These are phyloP conservation scores for Podila minutissima DNA, from an alignment of 192 early-diverging fungal genomes.

Conservation along the genomic window DNA sequence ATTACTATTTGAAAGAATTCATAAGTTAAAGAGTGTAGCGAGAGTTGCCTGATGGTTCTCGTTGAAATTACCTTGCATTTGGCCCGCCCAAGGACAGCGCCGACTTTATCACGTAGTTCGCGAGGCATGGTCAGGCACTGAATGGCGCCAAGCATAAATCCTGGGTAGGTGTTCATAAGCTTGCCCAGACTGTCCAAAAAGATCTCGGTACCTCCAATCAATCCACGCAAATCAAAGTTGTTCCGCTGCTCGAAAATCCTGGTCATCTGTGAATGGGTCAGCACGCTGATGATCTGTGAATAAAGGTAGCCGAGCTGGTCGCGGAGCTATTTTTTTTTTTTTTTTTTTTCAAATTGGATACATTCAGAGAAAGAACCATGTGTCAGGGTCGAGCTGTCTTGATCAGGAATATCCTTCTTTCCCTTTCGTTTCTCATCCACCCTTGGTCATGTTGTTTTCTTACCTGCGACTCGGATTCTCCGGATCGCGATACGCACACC, in stretches of 20 bases:
- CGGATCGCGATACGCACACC: slow-evolving; percentile 81
- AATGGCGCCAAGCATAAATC: slow-evolving; percentile 80
- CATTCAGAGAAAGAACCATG: background rate
- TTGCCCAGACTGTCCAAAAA: slow-evolving; percentile 84
- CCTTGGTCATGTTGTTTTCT: background rate
- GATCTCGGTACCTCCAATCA: slow-evolving; percentile 84
- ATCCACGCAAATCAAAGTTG: slow-evolving; percentile 89
- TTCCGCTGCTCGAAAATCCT: slow-evolving; percentile 86
- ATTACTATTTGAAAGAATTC: background rate
- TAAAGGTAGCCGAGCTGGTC: slow-evolving; percentile 84
- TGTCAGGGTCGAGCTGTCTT: background rate
- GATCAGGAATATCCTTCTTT: too few relatives aligned
- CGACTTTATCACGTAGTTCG: slow-evolving; percentile 74
- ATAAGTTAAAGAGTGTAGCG: too few relatives aligned
- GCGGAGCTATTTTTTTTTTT: slow-evolving; percentile 63
- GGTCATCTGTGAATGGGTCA: slow-evolving; percentile 83
- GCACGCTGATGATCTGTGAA: slow-evolving; percentile 85
- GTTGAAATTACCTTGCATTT: slow-evolving; percentile 63
- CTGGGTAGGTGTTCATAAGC: slow-evolving; percentile 72
- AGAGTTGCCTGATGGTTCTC: background rate
- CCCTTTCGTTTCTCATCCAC: too few relatives aligned
- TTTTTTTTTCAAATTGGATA: background rate
- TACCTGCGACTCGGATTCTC: slow-evolving; percentile 80
- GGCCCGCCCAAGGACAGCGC: slow-evolving; percentile 62
- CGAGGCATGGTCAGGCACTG: slow-evolving; percentile 78